Evolutionary conservation across 1,284 basidiomycete genomes (phyloP).

Genomic region (Tilletia walkeri): DNA sequence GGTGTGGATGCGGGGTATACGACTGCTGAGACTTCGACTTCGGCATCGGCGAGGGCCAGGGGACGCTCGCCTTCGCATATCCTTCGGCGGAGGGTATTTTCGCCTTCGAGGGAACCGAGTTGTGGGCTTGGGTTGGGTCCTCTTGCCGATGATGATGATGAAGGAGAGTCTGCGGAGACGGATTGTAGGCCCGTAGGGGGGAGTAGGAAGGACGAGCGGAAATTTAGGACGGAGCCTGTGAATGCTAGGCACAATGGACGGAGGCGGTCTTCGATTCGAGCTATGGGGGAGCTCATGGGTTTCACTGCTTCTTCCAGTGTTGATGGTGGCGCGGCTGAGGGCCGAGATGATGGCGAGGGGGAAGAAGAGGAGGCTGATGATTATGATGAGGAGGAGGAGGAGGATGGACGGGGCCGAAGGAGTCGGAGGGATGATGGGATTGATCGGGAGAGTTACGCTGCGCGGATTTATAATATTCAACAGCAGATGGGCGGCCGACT

Average conservation of each 20-base stretch:
- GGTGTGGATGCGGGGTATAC: not conserved
- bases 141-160: not conserved
- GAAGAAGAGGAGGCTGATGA: not conserved
- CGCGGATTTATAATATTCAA: constrained; percentile 7
- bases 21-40: not conserved
- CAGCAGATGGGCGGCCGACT: constrained; percentile 15
- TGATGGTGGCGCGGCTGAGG: not conserved
- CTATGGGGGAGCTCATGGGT: not conserved
- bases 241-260: not conserved
- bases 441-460: constrained; percentile 16
- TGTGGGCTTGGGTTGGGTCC: constrained; percentile 1
- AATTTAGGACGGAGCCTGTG: not conserved
- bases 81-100: not conserved
- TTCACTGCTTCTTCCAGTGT: not conserved
- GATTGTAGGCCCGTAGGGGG: too few species aligned
- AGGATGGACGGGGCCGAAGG: not conserved
- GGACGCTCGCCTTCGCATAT: constrained; percentile 10
- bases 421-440: not conserved
- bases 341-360: not conserved
- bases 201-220: not conserved
- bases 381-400: not conserved
- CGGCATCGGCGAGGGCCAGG: not conserved
- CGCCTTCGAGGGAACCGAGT: constrained; percentile 3
- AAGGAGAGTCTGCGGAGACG: not conserved
- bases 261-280: not conserved